Evolutionary conservation across 495 filamentous ascomycete species (phyloP).

Genomic region (Elasticomyces elasticus): DNA sequence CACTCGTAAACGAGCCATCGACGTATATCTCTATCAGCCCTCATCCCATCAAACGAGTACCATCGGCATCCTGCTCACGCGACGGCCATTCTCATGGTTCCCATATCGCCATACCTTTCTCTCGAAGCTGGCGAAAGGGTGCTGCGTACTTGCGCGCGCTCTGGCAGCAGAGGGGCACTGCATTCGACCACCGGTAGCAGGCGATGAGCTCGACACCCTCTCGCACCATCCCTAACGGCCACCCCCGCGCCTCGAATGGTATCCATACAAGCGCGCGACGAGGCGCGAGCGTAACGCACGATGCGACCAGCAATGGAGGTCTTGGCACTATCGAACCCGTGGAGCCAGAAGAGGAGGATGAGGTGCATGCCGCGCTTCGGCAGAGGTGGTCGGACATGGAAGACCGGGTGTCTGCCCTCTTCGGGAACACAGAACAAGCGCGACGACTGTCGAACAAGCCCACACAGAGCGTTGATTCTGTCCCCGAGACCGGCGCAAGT

Average conservation of each 20-base stretch:
- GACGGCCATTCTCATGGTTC: conserved; percentile 20
- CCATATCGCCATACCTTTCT: background rate
- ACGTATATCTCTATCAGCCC: background rate
- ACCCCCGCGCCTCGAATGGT: conserved; percentile 22
- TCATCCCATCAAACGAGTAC: conserved; percentile 25
- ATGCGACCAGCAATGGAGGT: conserved; percentile 36
- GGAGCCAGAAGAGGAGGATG: conserved; percentile 48
- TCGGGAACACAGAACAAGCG: conserved; percentile 29
- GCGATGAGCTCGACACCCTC: conserved; percentile 23
- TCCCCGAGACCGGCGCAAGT: conserved; percentile 13
- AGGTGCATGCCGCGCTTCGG: conserved; percentile 50
- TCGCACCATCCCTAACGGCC: conserved; percentile 24
- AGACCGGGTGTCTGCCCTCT: conserved; percentile 48
- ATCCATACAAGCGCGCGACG: conserved; percentile 20
- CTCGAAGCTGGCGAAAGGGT: conserved; percentile 19
- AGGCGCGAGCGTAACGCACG: conserved; percentile 37
- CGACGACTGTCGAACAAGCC: background rate
- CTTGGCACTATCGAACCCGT: conserved; percentile 11
- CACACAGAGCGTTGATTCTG: conserved; percentile 26
- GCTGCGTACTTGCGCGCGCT: conserved; percentile 37
- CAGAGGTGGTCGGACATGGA: conserved; percentile 51
- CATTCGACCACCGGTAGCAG: conserved; percentile 1
- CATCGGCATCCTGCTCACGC: conserved; percentile 9
- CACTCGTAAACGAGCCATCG: background rate
- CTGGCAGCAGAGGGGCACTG: background rate